A percentile compares a stretch with the other conserved stretches of the same genome.
These are phyloP conservation scores for Cercospora sojina DNA, from an alignment of 2,329 filamentous ascomycete genomes.

Conservation along the genomic window DNA sequence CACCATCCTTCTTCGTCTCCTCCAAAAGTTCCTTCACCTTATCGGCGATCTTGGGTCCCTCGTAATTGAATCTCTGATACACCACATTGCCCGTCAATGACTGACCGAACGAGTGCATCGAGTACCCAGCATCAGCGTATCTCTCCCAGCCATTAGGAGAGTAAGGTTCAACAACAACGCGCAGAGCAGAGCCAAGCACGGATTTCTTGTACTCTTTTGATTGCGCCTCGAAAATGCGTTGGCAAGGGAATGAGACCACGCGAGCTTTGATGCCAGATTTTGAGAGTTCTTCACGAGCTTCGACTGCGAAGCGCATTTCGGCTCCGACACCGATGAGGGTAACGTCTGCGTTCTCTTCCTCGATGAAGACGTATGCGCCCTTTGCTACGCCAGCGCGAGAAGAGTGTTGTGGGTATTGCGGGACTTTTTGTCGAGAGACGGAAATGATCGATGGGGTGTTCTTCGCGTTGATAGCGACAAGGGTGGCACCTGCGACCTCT, in stretches of 20 bases:
- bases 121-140: conserved; percentile 58
- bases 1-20: conserved; percentile 39
- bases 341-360: conserved; percentile 42
- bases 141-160: conserved; percentile 59
- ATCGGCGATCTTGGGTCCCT: conserved; percentile 46
- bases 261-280: conserved; percentile 46
- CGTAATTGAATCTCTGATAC: conserved; percentile 58
- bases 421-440: conserved; percentile 44
- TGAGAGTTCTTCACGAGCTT: conserved; percentile 40
- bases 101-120: conserved; percentile 57
- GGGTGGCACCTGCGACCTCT: conserved; percentile 45
- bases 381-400: conserved; percentile 41
- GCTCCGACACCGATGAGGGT: conserved; percentile 54
- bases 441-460: conserved; percentile 47
- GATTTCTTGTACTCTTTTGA: conserved; percentile 47
- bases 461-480: conserved; percentile 43
- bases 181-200: conserved; percentile 43
- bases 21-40: conserved; percentile 43
- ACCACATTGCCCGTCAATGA: conserved; percentile 55
- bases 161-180: conserved; percentile 62
- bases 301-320: conserved; percentile 50
- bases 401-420: conserved; percentile 42
- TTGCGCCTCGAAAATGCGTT: conserved; percentile 52
- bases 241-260: conserved; percentile 53
- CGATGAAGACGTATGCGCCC: conserved; percentile 46